A percentile compares a stretch with the other conserved stretches of the same genome.
Evolutionary conservation across 179 eudicot species (phyloP).

Genomic region (Carnegiea gigantea): DNA sequence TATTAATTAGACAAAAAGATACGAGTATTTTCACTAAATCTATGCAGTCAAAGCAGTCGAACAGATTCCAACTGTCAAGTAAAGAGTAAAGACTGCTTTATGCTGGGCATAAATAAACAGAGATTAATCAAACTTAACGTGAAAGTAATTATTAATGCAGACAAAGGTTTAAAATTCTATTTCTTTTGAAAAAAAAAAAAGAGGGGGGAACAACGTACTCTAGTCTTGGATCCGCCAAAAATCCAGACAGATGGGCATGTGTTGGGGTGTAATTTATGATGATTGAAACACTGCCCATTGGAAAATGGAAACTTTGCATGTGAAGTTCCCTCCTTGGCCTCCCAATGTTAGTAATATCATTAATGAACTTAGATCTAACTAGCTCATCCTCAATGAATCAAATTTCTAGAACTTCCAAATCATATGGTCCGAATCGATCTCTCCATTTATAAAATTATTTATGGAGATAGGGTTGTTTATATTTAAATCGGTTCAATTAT

Average conservation of each 20-base stretch:
- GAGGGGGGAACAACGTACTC: not conserved
- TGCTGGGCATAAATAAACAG: not conserved
- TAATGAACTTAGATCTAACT: not conserved
- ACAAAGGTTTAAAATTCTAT: no score
- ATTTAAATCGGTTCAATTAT: no score
- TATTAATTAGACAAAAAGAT: not conserved
- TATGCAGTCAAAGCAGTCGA: constrained; percentile 31
- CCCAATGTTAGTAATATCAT: not conserved
- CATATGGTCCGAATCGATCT: no score
- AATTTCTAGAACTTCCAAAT: no score
- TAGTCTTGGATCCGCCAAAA: constrained; percentile 27
- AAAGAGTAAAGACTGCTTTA: not conserved
- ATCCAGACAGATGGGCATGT: constrained; percentile 23
- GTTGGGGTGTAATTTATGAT: constrained; percentile 21
- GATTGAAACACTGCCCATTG: constrained; percentile 3
- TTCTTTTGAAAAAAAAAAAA: no score
- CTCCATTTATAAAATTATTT: no score
- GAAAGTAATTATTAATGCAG: not conserved
- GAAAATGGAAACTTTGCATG: constrained; percentile 22
- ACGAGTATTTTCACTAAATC: not conserved
- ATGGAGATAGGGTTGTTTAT: no score
- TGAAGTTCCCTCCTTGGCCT: constrained; percentile 9
- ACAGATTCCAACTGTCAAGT: constrained; percentile 24
- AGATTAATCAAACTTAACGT: not conserved
- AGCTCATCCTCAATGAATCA: not conserved